Evolutionary conservation across 2,329 filamentous ascomycete species (phyloP).

Genomic region (Phialocephala sp.): DNA sequence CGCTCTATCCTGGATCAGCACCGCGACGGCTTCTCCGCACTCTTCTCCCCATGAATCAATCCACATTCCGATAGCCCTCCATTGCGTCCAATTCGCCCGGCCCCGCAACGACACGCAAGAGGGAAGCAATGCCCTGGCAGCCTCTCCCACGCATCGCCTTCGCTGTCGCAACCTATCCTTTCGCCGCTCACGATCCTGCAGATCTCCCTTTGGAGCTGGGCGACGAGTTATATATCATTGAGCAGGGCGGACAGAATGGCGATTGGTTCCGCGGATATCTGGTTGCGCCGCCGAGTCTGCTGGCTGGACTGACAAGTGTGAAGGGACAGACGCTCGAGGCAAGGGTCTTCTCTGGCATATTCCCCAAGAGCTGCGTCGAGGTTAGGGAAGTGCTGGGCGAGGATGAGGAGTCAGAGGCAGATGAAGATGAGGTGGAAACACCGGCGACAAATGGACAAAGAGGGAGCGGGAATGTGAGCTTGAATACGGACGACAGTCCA

Average conservation of each 20-base stretch:
- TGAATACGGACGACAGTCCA: conserved; percentile 31
- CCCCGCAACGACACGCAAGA: not conserved
- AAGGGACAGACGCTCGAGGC: conserved; percentile 94
- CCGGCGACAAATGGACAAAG: conserved; percentile 18
- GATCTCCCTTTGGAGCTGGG: conserved; percentile 97
- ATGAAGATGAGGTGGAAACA: conserved; percentile 20
- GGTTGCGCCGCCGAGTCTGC: conserved; percentile 88
- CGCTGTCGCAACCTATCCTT: conserved; percentile 94
- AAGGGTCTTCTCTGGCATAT: conserved; percentile 97
- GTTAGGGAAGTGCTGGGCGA: conserved; percentile 91
- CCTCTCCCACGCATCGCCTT: conserved; percentile 97
- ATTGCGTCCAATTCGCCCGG: conserved; percentile 10
- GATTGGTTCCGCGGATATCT: conserved; percentile 96
- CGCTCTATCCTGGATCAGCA: not conserved
- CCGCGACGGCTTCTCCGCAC: not conserved
- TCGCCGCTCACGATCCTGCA: conserved; percentile 82
- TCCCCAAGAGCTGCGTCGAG: conserved; percentile 92
- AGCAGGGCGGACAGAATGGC: conserved; percentile 84
- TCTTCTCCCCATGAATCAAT: conserved; percentile 24
- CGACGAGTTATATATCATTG: conserved; percentile 98
- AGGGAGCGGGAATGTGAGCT: conserved; percentile 21
- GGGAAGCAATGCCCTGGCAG: conserved; percentile 83
- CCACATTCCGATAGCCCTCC: conserved; percentile 20
- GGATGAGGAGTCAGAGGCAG: conserved; percentile 52
- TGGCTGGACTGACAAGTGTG: conserved; percentile 87